phyloP scores from a whole-genome alignment of 345 rosid species.

The Erysimum cheiranthoides region DNA sequence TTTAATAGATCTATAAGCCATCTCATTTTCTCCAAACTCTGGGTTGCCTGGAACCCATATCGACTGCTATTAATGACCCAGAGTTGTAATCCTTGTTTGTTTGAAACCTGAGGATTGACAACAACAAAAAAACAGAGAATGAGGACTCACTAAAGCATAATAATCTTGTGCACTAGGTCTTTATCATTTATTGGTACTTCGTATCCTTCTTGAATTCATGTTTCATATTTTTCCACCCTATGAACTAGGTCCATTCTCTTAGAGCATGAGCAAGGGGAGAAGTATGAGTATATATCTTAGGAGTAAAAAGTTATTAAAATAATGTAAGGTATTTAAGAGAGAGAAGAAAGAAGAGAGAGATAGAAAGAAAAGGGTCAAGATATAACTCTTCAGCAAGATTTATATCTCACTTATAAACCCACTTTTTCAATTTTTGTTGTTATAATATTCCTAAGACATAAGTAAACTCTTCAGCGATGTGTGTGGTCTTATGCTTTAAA shows the following conservation, averaged over 20 bases:
- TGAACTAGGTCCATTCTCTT: conserved; percentile 19
- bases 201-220: conserved; percentile 24
- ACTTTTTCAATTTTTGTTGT: too few relatives aligned
- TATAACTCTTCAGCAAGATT: too few relatives aligned
- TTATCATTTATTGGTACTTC: neutral
- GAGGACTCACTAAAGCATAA: neutral
- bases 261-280: too few relatives aligned
- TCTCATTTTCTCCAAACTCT: conserved; percentile 23
- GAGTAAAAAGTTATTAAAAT: too few relatives aligned
- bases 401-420: too few relatives aligned
- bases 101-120: conserved; percentile 13
- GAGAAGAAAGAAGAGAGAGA: too few relatives aligned
- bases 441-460: too few relatives aligned
- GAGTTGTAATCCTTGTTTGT: conserved; percentile 21
- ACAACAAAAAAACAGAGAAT: neutral
- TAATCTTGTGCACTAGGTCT: conserved; percentile 6
- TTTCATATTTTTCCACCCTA: conserved; percentile 14
- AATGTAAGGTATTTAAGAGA: too few relatives aligned
- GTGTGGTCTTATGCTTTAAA: conserved; percentile 1
- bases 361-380: too few relatives aligned
- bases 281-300: too few relatives aligned
- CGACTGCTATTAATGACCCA: conserved; percentile 4
- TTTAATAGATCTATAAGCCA: conserved; percentile 2
- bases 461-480: too few relatives aligned
- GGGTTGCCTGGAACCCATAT: conserved; percentile 12